A percentile compares a stretch with the other conserved stretches of the same genome.
phyloP scores from a whole-genome alignment of 1,139 yeast genomes.

The Sugiyamaella novakii region DNA sequence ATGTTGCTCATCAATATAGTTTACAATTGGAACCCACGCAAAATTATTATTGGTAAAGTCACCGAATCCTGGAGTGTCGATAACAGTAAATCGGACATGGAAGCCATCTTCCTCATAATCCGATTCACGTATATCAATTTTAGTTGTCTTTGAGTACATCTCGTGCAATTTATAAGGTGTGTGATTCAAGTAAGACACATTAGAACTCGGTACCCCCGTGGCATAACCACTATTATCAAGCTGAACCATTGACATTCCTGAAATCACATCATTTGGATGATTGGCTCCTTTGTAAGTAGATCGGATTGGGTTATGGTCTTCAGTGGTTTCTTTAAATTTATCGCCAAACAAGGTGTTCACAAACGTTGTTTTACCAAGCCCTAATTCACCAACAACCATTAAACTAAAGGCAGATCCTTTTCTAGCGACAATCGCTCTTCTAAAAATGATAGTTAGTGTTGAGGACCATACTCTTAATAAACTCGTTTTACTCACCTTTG shows the following conservation, averaged over 20 bases:
- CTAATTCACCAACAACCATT: slow-evolving; percentile 93
- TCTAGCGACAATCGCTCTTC: slow-evolving; percentile 75
- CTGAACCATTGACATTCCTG: background rate
- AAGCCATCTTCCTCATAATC: slow-evolving; percentile 56
- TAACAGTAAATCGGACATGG: slow-evolving; percentile 54
- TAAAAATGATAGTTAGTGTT: background rate
- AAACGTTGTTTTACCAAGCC: slow-evolving; percentile 85
- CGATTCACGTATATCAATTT: slow-evolving; percentile 46
- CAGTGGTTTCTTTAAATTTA: slow-evolving; percentile 48
- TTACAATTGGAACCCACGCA: slow-evolving; percentile 60
- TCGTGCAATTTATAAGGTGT: slow-evolving; percentile 7
- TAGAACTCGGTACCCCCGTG: slow-evolving; percentile 25
- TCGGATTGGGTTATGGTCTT: slow-evolving; percentile 37
- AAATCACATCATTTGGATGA: background rate
- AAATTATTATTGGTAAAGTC: slow-evolving; percentile 62
- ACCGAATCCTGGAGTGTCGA: slow-evolving; percentile 82
- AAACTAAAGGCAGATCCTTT: slow-evolving; percentile 82
- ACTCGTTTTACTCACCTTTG: slow-evolving; percentile 78
- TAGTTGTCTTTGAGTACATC: slow-evolving; percentile 42
- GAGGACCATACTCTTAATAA: too few relatives aligned
- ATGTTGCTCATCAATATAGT: slow-evolving; percentile 64
- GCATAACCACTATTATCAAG: background rate
- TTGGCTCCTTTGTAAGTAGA: background rate
- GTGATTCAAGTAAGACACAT: background rate
- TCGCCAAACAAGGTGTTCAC: slow-evolving; percentile 70